Percentiles rank a stretch among this genome's conserved stretches.
These are phyloP conservation scores for Marasmius oreades DNA, from an alignment of 1,284 basidiomycete species.

Conservation along the genomic window DNA sequence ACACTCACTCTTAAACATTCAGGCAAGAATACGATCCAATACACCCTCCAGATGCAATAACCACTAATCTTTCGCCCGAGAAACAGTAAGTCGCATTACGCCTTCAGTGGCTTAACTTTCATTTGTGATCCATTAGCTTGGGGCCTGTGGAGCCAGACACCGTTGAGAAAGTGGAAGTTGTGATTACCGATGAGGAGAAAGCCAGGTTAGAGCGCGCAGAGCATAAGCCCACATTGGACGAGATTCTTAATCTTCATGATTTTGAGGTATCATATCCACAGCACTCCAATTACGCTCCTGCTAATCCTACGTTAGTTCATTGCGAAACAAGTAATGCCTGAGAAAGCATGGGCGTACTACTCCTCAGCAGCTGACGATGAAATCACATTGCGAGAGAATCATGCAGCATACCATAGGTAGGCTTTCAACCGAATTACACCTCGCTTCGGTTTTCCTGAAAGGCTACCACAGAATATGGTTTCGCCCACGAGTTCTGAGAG, in stretches of 20 bases:
- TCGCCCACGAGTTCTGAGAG: constrained; percentile 81
- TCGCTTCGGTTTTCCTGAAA: background rate
- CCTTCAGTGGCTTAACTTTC: background rate
- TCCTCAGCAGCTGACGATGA: constrained; percentile 87
- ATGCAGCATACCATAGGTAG: constrained; percentile 79
- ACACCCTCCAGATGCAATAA: constrained; percentile 86
- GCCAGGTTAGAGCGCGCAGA: constrained; percentile 48
- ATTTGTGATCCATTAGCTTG: constrained; percentile 39
- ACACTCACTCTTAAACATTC: background rate
- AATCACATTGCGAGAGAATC: constrained; percentile 87
- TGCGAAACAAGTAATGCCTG: constrained; percentile 68
- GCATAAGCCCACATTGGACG: constrained; percentile 64
- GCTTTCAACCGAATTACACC: constrained; percentile 8
- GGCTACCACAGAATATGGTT: constrained; percentile 78
- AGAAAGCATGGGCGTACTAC: constrained; percentile 90
- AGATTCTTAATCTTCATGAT: constrained; percentile 87
- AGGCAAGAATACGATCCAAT: constrained; percentile 82
- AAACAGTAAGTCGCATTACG: constrained; percentile 57
- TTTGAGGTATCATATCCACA: constrained; percentile 63
- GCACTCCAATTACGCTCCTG: background rate
- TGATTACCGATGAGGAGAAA: constrained; percentile 59
- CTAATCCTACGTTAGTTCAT: constrained; percentile 48
- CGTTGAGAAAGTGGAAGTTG: constrained; percentile 51
- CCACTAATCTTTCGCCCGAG: constrained; percentile 73
- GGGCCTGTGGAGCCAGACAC: constrained; percentile 68